Evolutionary conservation across 2,329 filamentous ascomycete genomes (phyloP), one percentile per base, ranked within the genome.

Genomic region (Trichothecium roseum): DNA sequence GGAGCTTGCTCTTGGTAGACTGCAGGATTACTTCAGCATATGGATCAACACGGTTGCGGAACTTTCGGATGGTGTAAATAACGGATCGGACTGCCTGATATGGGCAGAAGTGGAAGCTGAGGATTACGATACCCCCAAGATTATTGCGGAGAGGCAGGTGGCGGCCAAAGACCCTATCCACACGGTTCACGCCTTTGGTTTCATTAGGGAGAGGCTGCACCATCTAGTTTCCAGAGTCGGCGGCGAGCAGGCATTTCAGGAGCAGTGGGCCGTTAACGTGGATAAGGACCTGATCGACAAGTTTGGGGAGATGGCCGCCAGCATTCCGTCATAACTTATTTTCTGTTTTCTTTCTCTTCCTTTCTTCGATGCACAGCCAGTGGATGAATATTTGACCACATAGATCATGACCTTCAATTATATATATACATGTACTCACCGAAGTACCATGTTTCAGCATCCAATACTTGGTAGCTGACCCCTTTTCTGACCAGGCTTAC

Each of bases 11-110:
- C 57, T 86, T 4, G 50, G 55, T 2, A 69, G 67, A 27, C 62
- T 91, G 37, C 84, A 91, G 53, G 80, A 80, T 48, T 77, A 84
- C 47, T 76, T 91, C 48, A 68, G 69, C 2, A 70, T 87, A 60
- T 91, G 84, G 84, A 83, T 79, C 2, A 74, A 72, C 42, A 70
- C 84, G 2, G 62, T 88, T 20, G 60, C 60, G 2, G 79, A 86
- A 47, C 59, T 88, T 34, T 65, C 78, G 35, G 77, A 80, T 31
- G 74, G 74, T 17, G 63, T 66, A 28, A 64, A 66, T 18, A 64
- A 69, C 32, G 65, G 58, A 2, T 54, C 56, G 2, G 74, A 78
- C 49, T 63, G 59, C 36, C 57, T 74, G n/a, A 61, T 77, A 10
- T 67, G 66, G 60, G 51, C 47, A 1, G 50, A 59, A 2, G 44